Base-by-base conservation (phyloP, 495 filamentous ascomycete genomes). In the Aspergillus avenaceus region DNA sequence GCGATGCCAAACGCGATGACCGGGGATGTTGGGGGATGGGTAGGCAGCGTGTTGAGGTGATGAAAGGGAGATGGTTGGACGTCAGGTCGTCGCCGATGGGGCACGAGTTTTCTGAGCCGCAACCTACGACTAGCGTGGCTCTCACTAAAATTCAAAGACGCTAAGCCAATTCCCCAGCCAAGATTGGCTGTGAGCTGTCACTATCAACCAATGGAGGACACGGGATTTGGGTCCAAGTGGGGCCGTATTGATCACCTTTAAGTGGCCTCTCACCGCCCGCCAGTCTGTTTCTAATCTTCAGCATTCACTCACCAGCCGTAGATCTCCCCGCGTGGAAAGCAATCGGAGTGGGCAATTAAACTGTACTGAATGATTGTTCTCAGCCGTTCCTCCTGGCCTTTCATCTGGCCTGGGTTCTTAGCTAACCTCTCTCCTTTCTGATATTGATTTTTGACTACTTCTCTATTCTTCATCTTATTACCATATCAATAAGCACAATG, bases 91-190 rank as follows among this genome's bases (percentile, higher is more conserved):
- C 53, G 62, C 53, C 59, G 65, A 69, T 66, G 67, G 68, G 67
- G 70, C 62, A 70, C 62, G 71, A 73, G 69, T 74, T 74, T 74
- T 75, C 69, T 59, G 58, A 65, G 62, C 58, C 62, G 60, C 65
- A 62, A 50, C 32, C 55, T 38, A 31, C 54, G 56, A 53, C 57
- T 65, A 66, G 60, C 59, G 60, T 53, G 53, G 52, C 45, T 29
- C 54, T 46, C 49, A 56, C 55, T 66, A 64, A 55, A 63, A 32
- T 19, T 42, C 48, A 3, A 8, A 41, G 19, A 45, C 49, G 25
- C 52, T 41, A 55, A 47, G 9, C 44, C 26, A 38, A 31, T 11
- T n/a, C 23, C 38, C 18, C n/a, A 40, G 40, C 51, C 26, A 23
- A 27, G 34, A 4, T 11, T 29, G 16, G 45, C 37, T 12, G 51